Base-by-base conservation (phyloP, 2,329 filamentous ascomycete genomes). In the Teratosphaeria gauchensis region DNA sequence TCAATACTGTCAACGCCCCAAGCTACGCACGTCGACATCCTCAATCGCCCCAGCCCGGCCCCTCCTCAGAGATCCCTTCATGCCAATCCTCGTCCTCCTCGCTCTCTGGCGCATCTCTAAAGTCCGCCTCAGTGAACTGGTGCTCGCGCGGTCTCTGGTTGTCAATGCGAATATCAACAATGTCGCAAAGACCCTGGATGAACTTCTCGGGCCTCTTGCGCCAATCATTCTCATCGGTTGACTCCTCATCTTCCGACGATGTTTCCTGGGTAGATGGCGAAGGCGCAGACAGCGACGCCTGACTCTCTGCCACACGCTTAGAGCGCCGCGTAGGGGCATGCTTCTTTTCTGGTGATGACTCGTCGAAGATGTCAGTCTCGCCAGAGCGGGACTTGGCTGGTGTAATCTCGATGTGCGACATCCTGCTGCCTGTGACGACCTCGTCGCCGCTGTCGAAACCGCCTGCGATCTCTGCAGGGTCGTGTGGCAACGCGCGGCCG, bases 121-220 rank as follows among this genome's bases (percentile, higher is more conserved):
- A 92, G 69, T 92, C 88, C 1, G 81, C 83, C 77, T 90, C 89
- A 24, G 80, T 80, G 63, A 81, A 89, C 61, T 87, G 84, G 28
- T 81, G 75, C 73, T 90, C 88, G 2, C 80, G 79, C 4, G 85
- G 84, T 61, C 89, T 85, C 68, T 89, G 82, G 69, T 92, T 92
- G 72, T 92, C 89, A 64, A 92, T 85, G 52, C 83, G 77, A 51
- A 92, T 80, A 60, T 88, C 82, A 19, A 92, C 87, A 5, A 84
- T 78, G 48, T 85, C 80, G 67, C 88, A 92, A 63, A 86, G 78
- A 1, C 87, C 87, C 61, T 92, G 88, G 30, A 86, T 73, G 59
- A 79, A 78, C 0, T 61, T 63, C 53, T 71, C 68, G 3, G 60
- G 61, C 46, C 58, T 57, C 56, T 62, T 65, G 46, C 66, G 61